Conservation (phyloP, 192 early-diverging fungal genomes). For the Coemansia interrupta region DNA sequence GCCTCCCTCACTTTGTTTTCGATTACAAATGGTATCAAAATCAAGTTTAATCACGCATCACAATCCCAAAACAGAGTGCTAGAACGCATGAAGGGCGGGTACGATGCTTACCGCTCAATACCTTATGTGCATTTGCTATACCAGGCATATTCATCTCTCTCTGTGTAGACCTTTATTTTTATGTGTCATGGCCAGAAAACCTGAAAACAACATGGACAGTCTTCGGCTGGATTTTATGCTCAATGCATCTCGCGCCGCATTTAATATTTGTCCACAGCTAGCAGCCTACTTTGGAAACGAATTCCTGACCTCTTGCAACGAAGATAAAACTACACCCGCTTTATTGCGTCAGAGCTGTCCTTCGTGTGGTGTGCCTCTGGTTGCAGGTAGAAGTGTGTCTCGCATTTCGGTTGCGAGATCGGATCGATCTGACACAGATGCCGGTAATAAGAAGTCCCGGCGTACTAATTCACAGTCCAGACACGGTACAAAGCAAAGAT, state of each 20-base stretch:
- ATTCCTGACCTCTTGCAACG: slow-evolving; percentile 22
- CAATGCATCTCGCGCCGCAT: slow-evolving; percentile 32
- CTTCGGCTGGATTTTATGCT: slow-evolving; percentile 29
- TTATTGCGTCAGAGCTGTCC: slow-evolving; percentile 32
- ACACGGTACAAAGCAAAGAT: too few relatives aligned
- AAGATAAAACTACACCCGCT: slow-evolving; percentile 14
- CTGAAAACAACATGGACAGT: background rate
- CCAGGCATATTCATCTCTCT: too few relatives aligned
- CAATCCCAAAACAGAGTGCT: too few relatives aligned
- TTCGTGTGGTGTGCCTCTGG: slow-evolving; percentile 38
- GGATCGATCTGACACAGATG: background rate
- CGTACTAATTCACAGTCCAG: too few relatives aligned
- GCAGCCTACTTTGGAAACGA: slow-evolving; percentile 40
- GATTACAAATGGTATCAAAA: too few relatives aligned
- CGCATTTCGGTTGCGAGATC: slow-evolving; percentile 25
- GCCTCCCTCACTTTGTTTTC: too few relatives aligned
- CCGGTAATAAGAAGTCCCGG: too few relatives aligned
- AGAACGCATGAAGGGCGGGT: too few relatives aligned
- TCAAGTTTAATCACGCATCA: background rate
- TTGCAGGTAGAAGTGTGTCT: slow-evolving; percentile 33
- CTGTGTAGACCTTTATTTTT: background rate
- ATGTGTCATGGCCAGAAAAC: background rate
- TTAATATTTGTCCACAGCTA: slow-evolving; percentile 46
- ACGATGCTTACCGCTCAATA: too few relatives aligned
- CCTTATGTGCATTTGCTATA: too few relatives aligned